Evolutionary conservation across 306 rosid species (phyloP), one percentile per base, ranked within the genome.

Genomic region (Malus asiatica): DNA sequence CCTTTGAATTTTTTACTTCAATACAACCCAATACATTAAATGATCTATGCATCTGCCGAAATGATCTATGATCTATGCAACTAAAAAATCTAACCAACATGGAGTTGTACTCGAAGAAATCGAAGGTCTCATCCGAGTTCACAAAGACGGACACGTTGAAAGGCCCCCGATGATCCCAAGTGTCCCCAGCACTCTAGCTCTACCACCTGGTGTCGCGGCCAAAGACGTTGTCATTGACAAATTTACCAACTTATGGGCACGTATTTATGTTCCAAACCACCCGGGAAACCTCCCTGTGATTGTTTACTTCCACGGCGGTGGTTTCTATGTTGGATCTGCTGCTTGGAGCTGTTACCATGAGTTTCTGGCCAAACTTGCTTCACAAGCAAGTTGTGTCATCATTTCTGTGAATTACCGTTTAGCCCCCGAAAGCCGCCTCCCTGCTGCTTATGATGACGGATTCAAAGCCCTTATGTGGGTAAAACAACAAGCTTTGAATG

Each of bases 251-350:
- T 62, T 86, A 46, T 89, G 97, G 97, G 90, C 85, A 66, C 96
- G 98, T 29, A 66, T 92, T 15, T 90, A 90, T 52, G 81, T 84
- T 30, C 86, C 95, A 8, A 83, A 64, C 77, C 76, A 33, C 52
- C 75, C 76, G 4, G 19, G 75, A 58, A 73, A 62, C 69, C 79
- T 83, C 71, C 91, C 97, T 15, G 57, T 90, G 83, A 73, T 94
- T 63, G 83, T 94, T 70, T 94, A 90, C 83, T 94, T 92, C 84
- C 97, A 94, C 35, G 97, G 97, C 22, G 97, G 97, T 30, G 98
- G 98, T n/a, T 94, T 94, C 66, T 94, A 97, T 68, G 86, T 92
- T 66, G 98, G 97, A 61, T 94, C 96, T 18, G 92, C 95, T 35
- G 83, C 96, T 33, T 94, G 98, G 98, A 86, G 85, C 65, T 92